Percentiles rank a stretch among this genome's conserved stretches.
phyloP scores from a whole-genome alignment of 2,329 filamentous ascomycete species.

The Exophiala sp. region DNA sequence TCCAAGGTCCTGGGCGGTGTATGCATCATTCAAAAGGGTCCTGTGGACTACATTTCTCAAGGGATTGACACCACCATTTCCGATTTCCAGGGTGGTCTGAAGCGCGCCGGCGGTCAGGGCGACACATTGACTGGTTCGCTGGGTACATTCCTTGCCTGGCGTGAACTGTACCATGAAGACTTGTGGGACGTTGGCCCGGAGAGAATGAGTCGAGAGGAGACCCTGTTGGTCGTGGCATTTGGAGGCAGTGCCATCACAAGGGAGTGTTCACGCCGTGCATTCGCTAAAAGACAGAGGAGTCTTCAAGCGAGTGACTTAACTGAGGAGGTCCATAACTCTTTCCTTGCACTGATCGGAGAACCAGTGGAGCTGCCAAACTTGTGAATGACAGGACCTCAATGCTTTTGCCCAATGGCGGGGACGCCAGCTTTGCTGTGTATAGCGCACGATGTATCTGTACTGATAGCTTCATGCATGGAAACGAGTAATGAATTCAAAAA shows the following conservation, averaged over 20 bases:
- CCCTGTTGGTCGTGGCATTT: slow-evolving; percentile 74
- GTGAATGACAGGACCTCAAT: not conserved
- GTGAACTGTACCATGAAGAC: slow-evolving; percentile 77
- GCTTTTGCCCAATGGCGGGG: too few relatives aligned
- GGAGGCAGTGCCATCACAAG: slow-evolving; percentile 84
- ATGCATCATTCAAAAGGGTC: slow-evolving; percentile 86
- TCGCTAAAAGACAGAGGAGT: slow-evolving; percentile 77
- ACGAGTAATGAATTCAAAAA: not conserved
- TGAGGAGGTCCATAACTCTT: slow-evolving; percentile 80
- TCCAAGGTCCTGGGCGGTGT: slow-evolving; percentile 78
- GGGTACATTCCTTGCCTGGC: slow-evolving; percentile 84
- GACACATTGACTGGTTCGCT: slow-evolving; percentile 90
- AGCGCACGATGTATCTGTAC: not conserved
- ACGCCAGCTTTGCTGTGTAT: not conserved
- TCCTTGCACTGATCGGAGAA: slow-evolving; percentile 75
- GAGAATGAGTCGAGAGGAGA: slow-evolving; percentile 58
- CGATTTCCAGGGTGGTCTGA: slow-evolving; percentile 75
- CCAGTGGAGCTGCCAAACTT: slow-evolving; percentile 39
- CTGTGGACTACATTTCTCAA: slow-evolving; percentile 80
- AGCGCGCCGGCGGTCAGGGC: slow-evolving; percentile 90
- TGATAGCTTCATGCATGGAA: not conserved
- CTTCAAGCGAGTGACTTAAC: slow-evolving; percentile 92
- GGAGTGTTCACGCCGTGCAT: slow-evolving; percentile 85
- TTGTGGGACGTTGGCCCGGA: slow-evolving; percentile 63
- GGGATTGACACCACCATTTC: slow-evolving; percentile 67